Conservation (phyloP, 768 basidiomycete genomes). For the Amanita exitialis region DNA sequence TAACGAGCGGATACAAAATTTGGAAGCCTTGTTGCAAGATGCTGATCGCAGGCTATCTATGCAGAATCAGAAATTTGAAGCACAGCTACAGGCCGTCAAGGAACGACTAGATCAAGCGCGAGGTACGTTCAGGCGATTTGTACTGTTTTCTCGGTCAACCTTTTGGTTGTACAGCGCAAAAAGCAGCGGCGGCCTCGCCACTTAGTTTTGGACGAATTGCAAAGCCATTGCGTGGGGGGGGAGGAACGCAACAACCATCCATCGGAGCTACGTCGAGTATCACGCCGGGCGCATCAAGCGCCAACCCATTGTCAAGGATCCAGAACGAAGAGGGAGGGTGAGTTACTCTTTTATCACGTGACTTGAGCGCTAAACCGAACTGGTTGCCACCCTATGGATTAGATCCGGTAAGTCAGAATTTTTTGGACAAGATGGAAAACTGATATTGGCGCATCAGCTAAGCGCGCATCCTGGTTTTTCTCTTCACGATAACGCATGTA, state of each 20-base stretch:
- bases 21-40: slow-evolving; percentile 87
- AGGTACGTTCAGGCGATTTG: slow-evolving; percentile 39
- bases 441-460: slow-evolving; percentile 38
- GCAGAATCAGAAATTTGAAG: slow-evolving; percentile 94
- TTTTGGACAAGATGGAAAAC: slow-evolving; percentile 10
- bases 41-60: slow-evolving; percentile 87
- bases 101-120: slow-evolving; percentile 89
- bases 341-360: slow-evolving; percentile 22
- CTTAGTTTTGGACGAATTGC: slow-evolving; percentile 92
- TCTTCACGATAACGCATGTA: slow-evolving; percentile 51
- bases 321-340: slow-evolving; percentile 77
- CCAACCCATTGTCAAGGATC: slow-evolving; percentile 59
- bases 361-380: slow-evolving; percentile 12
- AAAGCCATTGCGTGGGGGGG: slow-evolving; percentile 91
- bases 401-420: slow-evolving; percentile 28
- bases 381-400: slow-evolving; percentile 12
- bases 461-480: slow-evolving; percentile 93
- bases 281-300: slow-evolving; percentile 31
- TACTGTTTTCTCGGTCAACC: slow-evolving; percentile 5
- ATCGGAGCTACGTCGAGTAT: slow-evolving; percentile 30
- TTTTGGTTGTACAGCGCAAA: slow-evolving; percentile 48
- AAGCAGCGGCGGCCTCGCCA: slow-evolving; percentile 56
- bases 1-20: slow-evolving; percentile 95
- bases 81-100: slow-evolving; percentile 84
- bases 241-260: slow-evolving; percentile 42